phyloP scores from a whole-genome alignment of 768 basidiomycete genomes.

The Grammothele lineata region DNA sequence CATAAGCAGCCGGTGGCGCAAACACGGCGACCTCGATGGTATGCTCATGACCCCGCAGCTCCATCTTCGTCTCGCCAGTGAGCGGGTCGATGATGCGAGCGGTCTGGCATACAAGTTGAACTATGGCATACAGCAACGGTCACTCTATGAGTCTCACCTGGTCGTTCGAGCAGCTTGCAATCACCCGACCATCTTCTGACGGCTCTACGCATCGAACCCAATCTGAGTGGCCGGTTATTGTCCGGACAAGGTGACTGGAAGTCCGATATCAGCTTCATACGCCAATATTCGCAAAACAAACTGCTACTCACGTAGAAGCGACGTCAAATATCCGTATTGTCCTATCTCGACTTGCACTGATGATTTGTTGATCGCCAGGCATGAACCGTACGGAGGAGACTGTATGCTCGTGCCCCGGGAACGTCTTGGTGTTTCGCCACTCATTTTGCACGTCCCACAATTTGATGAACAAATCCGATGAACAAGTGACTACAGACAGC shows the following conservation, averaged over 20 bases:
- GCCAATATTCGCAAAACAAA: neutral
- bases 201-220: slow-evolving; percentile 44
- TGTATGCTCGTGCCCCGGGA: slow-evolving; percentile 58
- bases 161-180: slow-evolving; percentile 50
- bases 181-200: slow-evolving; percentile 38
- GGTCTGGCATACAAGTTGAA: slow-evolving; percentile 32
- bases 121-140: neutral
- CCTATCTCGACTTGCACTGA: slow-evolving; percentile 51
- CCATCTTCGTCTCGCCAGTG: slow-evolving; percentile 45
- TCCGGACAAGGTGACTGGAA: slow-evolving; percentile 46
- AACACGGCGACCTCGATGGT: slow-evolving; percentile 49
- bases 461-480: slow-evolving; percentile 53
- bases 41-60: slow-evolving; percentile 53
- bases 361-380: slow-evolving; percentile 47
- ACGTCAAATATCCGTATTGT: slow-evolving; percentile 56
- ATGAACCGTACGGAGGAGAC: slow-evolving; percentile 51
- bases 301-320: slow-evolving; percentile 40
- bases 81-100: slow-evolving; percentile 46
- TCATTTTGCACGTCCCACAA: slow-evolving; percentile 55
- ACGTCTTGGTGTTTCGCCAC: slow-evolving; percentile 49
- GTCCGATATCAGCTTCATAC: too few relatives aligned
- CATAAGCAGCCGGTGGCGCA: slow-evolving; percentile 39
- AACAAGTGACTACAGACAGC: slow-evolving; percentile 47
- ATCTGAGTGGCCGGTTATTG: slow-evolving; percentile 46
- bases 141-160: slow-evolving; percentile 35